Percentiles rank a stretch among this genome's conserved stretches.
Conservation (phyloP, 306 rosid species). For the Citrullus mucosospermus region DNA sequence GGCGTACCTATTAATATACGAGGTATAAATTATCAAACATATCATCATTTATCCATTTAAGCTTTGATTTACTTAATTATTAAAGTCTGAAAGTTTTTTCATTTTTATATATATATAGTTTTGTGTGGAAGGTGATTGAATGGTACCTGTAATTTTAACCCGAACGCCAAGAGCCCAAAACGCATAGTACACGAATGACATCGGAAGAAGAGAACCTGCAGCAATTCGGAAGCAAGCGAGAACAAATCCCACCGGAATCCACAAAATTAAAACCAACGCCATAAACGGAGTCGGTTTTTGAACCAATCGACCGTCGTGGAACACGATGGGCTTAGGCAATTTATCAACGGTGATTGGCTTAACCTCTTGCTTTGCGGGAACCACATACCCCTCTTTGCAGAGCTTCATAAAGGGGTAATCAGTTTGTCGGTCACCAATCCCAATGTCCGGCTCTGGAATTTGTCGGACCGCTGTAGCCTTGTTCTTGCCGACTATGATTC, state of each 20-base stretch:
- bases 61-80: no score
- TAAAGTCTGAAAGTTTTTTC: no score
- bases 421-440: conserved; percentile 65
- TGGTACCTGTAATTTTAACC: conserved; percentile 30
- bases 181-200: conserved; percentile 54
- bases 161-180: conserved; percentile 68
- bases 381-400: conserved; percentile 77
- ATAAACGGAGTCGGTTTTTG: conserved; percentile 55
- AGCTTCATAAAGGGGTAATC: conserved; percentile 66
- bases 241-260: conserved; percentile 64
- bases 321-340: conserved; percentile 70
- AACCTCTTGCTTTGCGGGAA: conserved; percentile 25
- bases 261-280: conserved; percentile 43
- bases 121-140: no score
- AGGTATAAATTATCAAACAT: no score
- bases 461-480: conserved; percentile 48
- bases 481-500: conserved; percentile 53
- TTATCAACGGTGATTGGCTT: conserved; percentile 36
- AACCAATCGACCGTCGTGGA: conserved; percentile 76
- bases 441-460: conserved; percentile 37
- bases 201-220: conserved; percentile 70
- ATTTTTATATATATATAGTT: no score
- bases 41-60: no score
- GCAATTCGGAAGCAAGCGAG: conserved; percentile 59
- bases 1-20: conserved; percentile 22